Evolutionary conservation across 371 early-diverging fungal species (phyloP).

Genomic region (Apophysomyces ossiformis): DNA sequence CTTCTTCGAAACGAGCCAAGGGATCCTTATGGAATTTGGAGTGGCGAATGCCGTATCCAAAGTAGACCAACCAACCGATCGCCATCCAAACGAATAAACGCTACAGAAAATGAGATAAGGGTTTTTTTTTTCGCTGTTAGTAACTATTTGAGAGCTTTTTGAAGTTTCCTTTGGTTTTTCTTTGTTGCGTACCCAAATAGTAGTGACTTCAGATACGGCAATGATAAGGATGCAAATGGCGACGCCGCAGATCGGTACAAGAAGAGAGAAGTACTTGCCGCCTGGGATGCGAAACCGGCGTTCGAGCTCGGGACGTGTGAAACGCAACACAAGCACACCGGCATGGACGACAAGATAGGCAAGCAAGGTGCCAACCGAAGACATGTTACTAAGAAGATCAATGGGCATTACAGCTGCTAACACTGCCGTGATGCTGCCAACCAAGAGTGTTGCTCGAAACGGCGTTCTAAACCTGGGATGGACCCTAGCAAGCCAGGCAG

Average conservation of each 20-base stretch:
- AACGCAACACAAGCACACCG: conserved; percentile 75
- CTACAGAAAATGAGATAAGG: neutral
- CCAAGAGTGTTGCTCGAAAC: conserved; percentile 63
- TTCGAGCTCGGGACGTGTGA: conserved; percentile 69
- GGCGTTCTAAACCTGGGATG: conserved; percentile 71
- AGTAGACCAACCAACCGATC: conserved; percentile 71
- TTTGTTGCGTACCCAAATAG: conserved; percentile 40
- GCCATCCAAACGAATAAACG: conserved; percentile 64
- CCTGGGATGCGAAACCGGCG: conserved; percentile 81
- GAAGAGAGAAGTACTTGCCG: conserved; percentile 44
- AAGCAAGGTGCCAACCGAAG: conserved; percentile 82
- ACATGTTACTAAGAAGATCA: conserved; percentile 79
- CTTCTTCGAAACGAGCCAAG: conserved; percentile 27
- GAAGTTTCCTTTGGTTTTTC: too few species aligned
- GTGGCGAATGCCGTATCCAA: conserved; percentile 61
- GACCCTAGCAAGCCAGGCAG: conserved; percentile 64
- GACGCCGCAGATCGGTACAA: conserved; percentile 66
- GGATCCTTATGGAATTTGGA: conserved; percentile 55
- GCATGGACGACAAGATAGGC: conserved; percentile 82
- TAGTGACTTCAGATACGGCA: conserved; percentile 55
- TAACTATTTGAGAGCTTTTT: neutral
- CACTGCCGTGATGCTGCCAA: conserved; percentile 69
- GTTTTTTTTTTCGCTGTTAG: too few species aligned
- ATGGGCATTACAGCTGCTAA: conserved; percentile 78
- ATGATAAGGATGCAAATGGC: conserved; percentile 58